Evolutionary conservation across 495 filamentous ascomycete genomes (phyloP).

Genomic region (Lasiosphaeria ovina): DNA sequence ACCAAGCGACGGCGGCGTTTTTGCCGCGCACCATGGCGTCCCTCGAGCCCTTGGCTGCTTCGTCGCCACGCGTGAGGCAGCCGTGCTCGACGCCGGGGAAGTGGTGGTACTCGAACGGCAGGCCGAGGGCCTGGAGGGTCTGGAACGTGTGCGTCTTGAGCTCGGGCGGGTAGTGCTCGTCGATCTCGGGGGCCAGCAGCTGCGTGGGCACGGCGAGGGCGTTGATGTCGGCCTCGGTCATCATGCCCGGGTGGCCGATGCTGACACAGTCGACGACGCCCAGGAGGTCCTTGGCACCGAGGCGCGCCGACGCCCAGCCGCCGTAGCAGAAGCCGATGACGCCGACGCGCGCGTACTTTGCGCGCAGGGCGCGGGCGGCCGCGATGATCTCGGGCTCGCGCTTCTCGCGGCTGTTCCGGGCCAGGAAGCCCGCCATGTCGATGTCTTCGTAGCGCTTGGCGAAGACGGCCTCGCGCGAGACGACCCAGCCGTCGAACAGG

Average conservation of each 20-base stretch:
- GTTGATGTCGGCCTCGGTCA: constrained; percentile 52
- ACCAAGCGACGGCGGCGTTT: constrained; percentile 44
- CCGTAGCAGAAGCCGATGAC: constrained; percentile 63
- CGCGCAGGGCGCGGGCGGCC: constrained; percentile 45
- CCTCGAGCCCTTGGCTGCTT: constrained; percentile 39
- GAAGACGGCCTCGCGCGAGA: constrained; percentile 31
- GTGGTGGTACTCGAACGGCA: constrained; percentile 57
- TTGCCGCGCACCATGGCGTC: constrained; percentile 48
- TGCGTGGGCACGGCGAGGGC: constrained; percentile 53
- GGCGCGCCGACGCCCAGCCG: constrained; percentile 54
- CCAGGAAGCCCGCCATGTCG: constrained; percentile 39
- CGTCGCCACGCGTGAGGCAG: constrained; percentile 47
- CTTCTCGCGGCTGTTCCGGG: constrained; percentile 41
- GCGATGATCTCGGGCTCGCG: constrained; percentile 55
- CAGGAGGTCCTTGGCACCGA: constrained; percentile 35
- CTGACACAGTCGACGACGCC: constrained; percentile 57
- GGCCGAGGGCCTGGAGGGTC: constrained; percentile 38
- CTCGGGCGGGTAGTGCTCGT: constrained; percentile 48
- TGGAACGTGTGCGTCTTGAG: constrained; percentile 48
- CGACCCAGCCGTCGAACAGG: constrained; percentile 47
- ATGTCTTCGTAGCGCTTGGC: constrained; percentile 33
- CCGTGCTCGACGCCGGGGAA: constrained; percentile 56
- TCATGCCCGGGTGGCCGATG: constrained; percentile 51
- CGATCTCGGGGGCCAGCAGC: constrained; percentile 57
- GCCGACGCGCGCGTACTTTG: constrained; percentile 42